A percentile compares a stretch with the other conserved stretches of the same genome.
Conservation (phyloP, 805 yeast genomes). For the Lipomyces kockii region DNA sequence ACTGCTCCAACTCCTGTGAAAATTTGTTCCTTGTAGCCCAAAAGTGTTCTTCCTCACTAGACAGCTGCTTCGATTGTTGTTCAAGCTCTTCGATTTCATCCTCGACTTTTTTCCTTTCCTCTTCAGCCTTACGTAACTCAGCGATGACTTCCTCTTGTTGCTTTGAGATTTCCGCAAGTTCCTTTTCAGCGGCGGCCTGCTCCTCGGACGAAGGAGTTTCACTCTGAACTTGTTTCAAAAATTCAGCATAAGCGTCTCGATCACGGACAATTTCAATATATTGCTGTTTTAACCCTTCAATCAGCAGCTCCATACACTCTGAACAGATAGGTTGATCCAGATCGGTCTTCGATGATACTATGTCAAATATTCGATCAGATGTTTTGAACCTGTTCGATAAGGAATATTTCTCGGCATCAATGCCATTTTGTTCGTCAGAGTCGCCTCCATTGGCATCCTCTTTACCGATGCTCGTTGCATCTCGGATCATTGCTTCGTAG, state of each 20-base stretch:
- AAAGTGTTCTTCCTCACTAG: constrained; percentile 53
- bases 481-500: constrained; percentile 24
- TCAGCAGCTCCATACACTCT: constrained; percentile 75
- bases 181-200: constrained; percentile 53
- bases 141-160: constrained; percentile 45
- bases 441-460: constrained; percentile 3
- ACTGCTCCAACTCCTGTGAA: constrained; percentile 57
- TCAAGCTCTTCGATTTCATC: constrained; percentile 54
- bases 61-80: constrained; percentile 42
- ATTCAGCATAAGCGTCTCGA: constrained; percentile 75
- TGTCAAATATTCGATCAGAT: constrained; percentile 46
- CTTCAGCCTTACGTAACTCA: constrained; percentile 48
- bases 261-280: constrained; percentile 77
- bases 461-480: not conserved
- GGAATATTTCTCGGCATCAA: constrained; percentile 17
- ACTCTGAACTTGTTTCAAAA: constrained; percentile 65
- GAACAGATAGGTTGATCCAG: constrained; percentile 86
- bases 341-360: constrained; percentile 71
- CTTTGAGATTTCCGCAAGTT: constrained; percentile 52
- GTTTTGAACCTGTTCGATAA: constrained; percentile 19
- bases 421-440: not conserved
- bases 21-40: constrained; percentile 58
- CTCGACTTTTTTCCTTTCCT: constrained; percentile 54
- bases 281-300: constrained; percentile 66
- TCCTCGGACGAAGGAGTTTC: constrained; percentile 49